Percentiles rank a stretch among this genome's conserved stretches.
phyloP scores from a whole-genome alignment of 495 filamentous ascomycete genomes.

The Aspergillus cavernicola region DNA sequence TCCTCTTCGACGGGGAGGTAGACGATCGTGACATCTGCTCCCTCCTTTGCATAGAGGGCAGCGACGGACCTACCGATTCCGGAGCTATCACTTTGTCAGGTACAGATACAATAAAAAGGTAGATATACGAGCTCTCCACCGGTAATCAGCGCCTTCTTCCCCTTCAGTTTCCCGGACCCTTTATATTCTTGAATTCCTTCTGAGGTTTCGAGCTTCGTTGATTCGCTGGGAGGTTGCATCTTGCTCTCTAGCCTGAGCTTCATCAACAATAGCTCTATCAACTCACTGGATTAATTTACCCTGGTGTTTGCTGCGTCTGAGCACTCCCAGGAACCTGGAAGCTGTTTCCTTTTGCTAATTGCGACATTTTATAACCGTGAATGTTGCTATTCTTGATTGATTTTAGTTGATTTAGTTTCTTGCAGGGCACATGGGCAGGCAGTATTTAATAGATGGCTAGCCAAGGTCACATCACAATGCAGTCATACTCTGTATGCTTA shows the following conservation, averaged over 20 bases:
- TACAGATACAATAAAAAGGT: not conserved
- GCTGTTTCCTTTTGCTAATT: not conserved
- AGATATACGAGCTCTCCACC: conserved; percentile 48
- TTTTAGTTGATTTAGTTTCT: not conserved
- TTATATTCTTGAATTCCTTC: conserved; percentile 30
- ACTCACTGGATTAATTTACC: not conserved
- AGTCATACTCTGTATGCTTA: not conserved
- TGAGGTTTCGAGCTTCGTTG: not conserved
- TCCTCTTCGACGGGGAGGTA: conserved; percentile 52
- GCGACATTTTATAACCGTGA: not conserved
- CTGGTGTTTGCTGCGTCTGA: not conserved
- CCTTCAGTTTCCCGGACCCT: conserved; percentile 46
- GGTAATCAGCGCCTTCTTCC: conserved; percentile 51
- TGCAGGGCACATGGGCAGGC: not conserved
- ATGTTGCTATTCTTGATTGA: not conserved
- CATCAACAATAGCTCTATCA: not conserved
- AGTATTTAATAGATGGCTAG: not conserved
- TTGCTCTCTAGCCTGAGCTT: not conserved
- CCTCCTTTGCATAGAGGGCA: conserved; percentile 54
- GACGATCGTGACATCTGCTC: conserved; percentile 51
- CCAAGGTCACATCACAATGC: not conserved
- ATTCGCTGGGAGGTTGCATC: conserved; percentile 1
- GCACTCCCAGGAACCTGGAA: not conserved
- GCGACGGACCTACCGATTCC: conserved; percentile 54
- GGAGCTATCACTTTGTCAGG: conserved; percentile 29